Evolutionary conservation across 257 asterid species (phyloP).

Genomic region (Solanum neorickii): DNA sequence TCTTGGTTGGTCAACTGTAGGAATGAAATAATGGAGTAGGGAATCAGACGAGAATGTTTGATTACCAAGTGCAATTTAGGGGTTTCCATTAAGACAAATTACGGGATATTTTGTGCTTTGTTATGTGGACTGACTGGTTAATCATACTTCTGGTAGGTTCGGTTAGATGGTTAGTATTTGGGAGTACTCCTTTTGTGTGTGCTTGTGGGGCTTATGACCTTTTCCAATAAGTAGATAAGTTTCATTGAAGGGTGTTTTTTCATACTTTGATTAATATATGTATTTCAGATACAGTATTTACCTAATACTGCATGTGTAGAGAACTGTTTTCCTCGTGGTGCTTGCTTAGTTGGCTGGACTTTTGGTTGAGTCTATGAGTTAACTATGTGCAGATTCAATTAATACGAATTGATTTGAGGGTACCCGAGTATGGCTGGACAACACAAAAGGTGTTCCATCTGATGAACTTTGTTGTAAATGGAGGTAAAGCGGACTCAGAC

Average conservation of each 20-base stretch:
- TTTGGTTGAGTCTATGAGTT: constrained; percentile 3
- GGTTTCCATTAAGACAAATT: not conserved
- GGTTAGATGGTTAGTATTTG: not conserved
- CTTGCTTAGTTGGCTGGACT: not conserved
- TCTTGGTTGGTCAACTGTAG: not conserved
- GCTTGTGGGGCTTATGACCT: not conserved
- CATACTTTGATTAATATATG: not conserved
- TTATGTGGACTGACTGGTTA: not conserved
- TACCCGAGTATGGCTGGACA: constrained; percentile 98
- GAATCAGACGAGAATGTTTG: not conserved
- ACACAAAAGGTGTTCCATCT: constrained; percentile 96
- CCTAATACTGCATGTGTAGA: not conserved
- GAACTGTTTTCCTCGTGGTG: not conserved
- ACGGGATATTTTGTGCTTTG: not conserved
- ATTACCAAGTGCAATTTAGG: not conserved
- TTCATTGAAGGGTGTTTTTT: not conserved
- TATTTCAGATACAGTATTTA: not conserved
- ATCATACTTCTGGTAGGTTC: not conserved
- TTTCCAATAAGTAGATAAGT: not conserved
- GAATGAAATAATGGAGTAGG: not conserved
- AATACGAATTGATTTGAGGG: constrained; percentile 77
- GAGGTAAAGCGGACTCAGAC: constrained; percentile 43
- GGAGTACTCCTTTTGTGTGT: not conserved
- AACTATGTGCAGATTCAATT: constrained; percentile 71
- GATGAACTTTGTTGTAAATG: constrained; percentile 92